Evolutionary conservation across 345 rosid species (phyloP), one percentile per base, ranked within the genome.

Genomic region (Populus davidiana): DNA sequence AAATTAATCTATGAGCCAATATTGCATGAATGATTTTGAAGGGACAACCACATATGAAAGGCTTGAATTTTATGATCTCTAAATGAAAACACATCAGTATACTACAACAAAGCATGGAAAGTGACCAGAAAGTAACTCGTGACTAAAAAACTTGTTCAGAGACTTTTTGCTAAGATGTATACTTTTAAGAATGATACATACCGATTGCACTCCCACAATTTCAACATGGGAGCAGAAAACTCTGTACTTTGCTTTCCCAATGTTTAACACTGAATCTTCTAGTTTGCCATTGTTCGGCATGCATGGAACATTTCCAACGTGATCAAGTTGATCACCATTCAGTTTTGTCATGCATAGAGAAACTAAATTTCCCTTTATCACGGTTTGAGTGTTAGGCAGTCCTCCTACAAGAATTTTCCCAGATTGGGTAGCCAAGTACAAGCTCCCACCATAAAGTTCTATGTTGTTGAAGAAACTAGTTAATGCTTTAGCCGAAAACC

Each of bases 381-480:
- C 38, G 50, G 72, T 52, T 65, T 16, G 59, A 47, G 83, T 65
- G 41, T 71, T 6, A 2, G 72, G 68, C 3, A 66, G 14, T 47
- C 76, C 79, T 21, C 70, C 62, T 1, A 38, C 14, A 35, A 88
- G 59, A 62, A 81, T 72, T 39, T 70, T 35, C 3, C 90, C 90
- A 21, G 85, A 77, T 67, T 41, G 52, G 10, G 88, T 85, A n/a
- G 80, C 80, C 79, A 90, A 77, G 67, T 47, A 83, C 70, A 90
- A 80, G 29, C 73, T 74, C 68, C 87, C 90, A 23, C 83, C 88
- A 54, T 70, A 4, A 69, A 87, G 75, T 74, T 85, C 76, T 2
- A 85, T 36, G 2, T 39, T 64, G 8, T 74, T 59, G 54, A 85
- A 81, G 52, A 78, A 66, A 50, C 21, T 33, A 6, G 56, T 63